These are phyloP conservation scores for Neoboletus magnificus DNA, from an alignment of 768 basidiomycete genomes.

Conservation along the genomic window DNA sequence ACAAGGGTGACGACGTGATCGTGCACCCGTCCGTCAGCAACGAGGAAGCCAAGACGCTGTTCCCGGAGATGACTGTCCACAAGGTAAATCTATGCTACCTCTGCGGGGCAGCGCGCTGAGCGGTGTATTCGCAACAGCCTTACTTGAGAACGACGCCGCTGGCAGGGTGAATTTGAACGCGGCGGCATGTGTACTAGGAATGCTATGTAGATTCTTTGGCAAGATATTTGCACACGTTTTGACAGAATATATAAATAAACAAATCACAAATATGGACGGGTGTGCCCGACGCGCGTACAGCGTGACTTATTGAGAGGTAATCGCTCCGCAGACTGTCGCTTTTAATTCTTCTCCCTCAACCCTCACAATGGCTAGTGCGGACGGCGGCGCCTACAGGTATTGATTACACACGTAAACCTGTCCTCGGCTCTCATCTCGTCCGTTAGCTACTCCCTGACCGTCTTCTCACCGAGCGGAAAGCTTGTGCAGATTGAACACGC, in stretches of 20 bases:
- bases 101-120: not conserved
- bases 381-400: constrained; percentile 79
- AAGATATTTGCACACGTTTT: constrained; percentile 20
- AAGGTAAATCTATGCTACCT: constrained; percentile 47
- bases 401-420: constrained; percentile 15
- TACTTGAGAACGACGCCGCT: constrained; percentile 84
- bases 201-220: not conserved
- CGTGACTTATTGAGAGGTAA: constrained; percentile 3
- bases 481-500: constrained; percentile 99
- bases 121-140: constrained; percentile 44
- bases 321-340: constrained; percentile 18
- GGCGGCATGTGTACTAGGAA: not conserved
- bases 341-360: constrained; percentile 18
- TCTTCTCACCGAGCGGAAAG: constrained; percentile 98
- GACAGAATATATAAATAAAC: constrained; percentile 20
- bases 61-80: constrained; percentile 79
- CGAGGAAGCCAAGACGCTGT: constrained; percentile 88
- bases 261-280: constrained; percentile 29
- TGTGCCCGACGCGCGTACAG: constrained; percentile 28
- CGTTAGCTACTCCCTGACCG: constrained; percentile 93
- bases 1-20: constrained; percentile 90
- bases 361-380: constrained; percentile 68
- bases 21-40: constrained; percentile 80
- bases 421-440: constrained; percentile 16
- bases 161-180: constrained; percentile 23